Conservation (phyloP, 257 asterid species). For the Asclepias syriaca region DNA sequence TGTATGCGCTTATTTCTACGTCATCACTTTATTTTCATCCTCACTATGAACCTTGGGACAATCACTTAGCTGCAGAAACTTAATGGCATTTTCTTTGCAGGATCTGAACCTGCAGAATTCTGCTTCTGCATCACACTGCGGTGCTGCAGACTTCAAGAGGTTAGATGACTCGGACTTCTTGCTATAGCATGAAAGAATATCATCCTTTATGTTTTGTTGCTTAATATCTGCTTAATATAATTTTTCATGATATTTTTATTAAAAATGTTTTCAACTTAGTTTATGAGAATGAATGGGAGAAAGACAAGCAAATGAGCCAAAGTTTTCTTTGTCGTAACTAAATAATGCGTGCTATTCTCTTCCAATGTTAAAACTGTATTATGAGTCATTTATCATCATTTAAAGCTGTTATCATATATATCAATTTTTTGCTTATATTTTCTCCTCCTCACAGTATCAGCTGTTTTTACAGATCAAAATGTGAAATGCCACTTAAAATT, state of each 20-base stretch:
- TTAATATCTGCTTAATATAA: too few species aligned
- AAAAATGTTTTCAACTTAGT: not conserved
- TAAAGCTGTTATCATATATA: not conserved
- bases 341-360: not conserved
- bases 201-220: not conserved
- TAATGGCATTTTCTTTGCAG: conserved; percentile 21
- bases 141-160: conserved; percentile 30
- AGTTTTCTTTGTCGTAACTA: not conserved
- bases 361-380: not conserved
- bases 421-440: not conserved
- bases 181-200: not conserved
- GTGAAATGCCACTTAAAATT: conserved; percentile 17
- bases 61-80: conserved; percentile 2
- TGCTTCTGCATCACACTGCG: conserved; percentile 17
- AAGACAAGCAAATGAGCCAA: not conserved
- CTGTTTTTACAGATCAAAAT: conserved; percentile 31
- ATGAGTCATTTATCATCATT: not conserved
- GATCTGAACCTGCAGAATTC: conserved; percentile 16
- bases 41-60: not conserved
- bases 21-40: not conserved
- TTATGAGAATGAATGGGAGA: not conserved
- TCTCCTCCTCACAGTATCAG: conserved; percentile 9
- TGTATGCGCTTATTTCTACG: not conserved
- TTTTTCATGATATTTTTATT: too few species aligned
- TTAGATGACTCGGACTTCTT: conserved; percentile 16